Evolutionary conservation across 805 yeast genomes (phyloP).

Genomic region (Kurtzmaniella cleridarum): DNA sequence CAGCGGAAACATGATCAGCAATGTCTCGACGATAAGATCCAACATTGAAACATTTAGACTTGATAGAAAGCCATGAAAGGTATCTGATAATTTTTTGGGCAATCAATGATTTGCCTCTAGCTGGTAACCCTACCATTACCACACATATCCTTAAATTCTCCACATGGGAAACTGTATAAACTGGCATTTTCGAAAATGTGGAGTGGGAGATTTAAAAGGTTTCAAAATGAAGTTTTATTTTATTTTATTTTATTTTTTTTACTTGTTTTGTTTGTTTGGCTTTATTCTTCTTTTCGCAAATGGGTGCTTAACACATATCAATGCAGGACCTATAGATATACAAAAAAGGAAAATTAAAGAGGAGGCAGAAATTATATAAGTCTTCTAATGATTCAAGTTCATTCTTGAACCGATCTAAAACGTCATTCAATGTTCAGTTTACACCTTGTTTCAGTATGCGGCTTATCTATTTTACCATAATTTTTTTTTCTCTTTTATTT

Average conservation of each 20-base stretch:
- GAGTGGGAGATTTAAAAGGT: conserved; percentile 11
- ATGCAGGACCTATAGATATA: neutral
- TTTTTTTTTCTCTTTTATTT: conserved; percentile 6
- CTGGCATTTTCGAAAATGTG: conserved; percentile 40
- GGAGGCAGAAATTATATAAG: neutral
- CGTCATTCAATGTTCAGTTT: no score
- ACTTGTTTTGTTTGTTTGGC: no score
- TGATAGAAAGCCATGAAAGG: conserved; percentile 85
- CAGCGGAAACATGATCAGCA: conserved; percentile 61
- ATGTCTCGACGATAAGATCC: conserved; percentile 73
- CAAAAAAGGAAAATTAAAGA: neutral
- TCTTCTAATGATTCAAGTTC: no score
- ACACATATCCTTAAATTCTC: conserved; percentile 78
- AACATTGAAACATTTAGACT: conserved; percentile 83
- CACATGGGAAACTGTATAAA: conserved; percentile 51
- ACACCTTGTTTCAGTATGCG: no score
- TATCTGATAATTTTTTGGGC: conserved; percentile 93
- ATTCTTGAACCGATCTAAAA: no score
- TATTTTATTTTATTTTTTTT: neutral
- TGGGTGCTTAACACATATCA: neutral
- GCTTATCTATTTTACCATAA: no score
- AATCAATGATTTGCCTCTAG: conserved; percentile 90
- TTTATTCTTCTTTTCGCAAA: neutral
- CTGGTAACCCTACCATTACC: conserved; percentile 83
- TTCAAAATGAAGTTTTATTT: neutral